phyloP scores from a whole-genome alignment of 1,284 basidiomycete species.

The Apiotrichum sp. region DNA sequence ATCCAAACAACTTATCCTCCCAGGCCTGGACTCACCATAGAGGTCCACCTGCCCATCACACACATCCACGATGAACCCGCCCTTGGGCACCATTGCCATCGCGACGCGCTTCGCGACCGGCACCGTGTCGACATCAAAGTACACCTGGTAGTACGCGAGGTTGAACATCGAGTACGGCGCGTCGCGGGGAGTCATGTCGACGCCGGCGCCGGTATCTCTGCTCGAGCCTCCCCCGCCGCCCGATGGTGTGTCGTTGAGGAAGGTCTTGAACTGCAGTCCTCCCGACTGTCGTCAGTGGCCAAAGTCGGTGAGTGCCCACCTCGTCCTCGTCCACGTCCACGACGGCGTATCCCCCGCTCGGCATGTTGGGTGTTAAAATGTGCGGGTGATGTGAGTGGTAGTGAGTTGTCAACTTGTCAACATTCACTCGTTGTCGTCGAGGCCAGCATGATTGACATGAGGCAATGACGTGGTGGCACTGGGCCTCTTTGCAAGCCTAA shows the following conservation, averaged over 20 bases:
- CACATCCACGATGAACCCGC: constrained; percentile 47
- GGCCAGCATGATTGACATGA: too few relatives aligned
- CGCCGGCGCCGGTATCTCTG: background rate
- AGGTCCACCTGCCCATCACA: constrained; percentile 50
- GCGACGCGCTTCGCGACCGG: constrained; percentile 47
- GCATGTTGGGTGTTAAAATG: constrained; percentile 11
- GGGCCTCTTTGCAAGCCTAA: too few relatives aligned
- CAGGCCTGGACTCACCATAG: constrained; percentile 41
- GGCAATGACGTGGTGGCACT: too few relatives aligned
- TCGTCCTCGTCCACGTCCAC: constrained; percentile 46
- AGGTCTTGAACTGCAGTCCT: constrained; percentile 45
- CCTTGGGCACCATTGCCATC: constrained; percentile 47
- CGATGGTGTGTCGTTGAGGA: constrained; percentile 21
- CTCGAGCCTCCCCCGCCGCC: background rate
- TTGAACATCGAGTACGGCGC: constrained; percentile 46
- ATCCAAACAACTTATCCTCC: too few relatives aligned
- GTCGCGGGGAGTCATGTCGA: constrained; percentile 6
- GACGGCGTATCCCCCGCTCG: constrained; percentile 39
- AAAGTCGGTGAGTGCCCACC: constrained; percentile 17
- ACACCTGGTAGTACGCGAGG: constrained; percentile 48
- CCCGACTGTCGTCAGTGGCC: constrained; percentile 1
- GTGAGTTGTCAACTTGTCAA: too few relatives aligned
- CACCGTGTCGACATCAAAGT: constrained; percentile 50
- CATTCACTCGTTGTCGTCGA: too few relatives aligned
- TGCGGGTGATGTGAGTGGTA: background rate